Evolutionary conservation across 2,329 filamentous ascomycete species (phyloP), one percentile per base, ranked within the genome.

Genomic region (Phialophora chinensis): DNA sequence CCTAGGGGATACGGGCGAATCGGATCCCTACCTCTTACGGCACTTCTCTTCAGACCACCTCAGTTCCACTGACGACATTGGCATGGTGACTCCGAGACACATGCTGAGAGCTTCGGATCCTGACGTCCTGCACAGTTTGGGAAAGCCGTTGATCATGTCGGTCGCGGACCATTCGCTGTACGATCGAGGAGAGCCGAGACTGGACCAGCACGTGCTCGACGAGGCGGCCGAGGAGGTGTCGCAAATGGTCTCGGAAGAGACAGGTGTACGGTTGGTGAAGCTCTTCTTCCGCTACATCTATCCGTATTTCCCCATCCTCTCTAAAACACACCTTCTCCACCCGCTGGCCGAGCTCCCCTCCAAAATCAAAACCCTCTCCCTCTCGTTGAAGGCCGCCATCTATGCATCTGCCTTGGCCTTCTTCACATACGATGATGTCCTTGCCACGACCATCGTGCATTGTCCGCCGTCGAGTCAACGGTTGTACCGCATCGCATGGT

Each of bases 401-500:
- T 78, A 77, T 62, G 75, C 75, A 11, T 73, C 76, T 1, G 73
- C 76, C 2, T 67, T 77, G 7, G 74, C 76, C 1, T 78, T 78
- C 57, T 72, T 73, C 35, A 71, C 69, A 3, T 74, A 76, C 44
- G 76, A 78, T 35, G 72, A 75, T 14, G 63, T 47, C 17, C 49
- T 65, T 11, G 31, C 31, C 31, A 3, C 27, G 17, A 12, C 57
- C 14, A 58, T 65, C 29, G 55, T 60, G n/a, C 63, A 54, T 25
- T 56, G 42, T 11, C 64, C 64, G 6, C 64, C 64, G 14, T 66
- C 64, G 29, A 62, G 64, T 42, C 58, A 62, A 53, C 60, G 49
- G 29, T 29, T 66, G n/a, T 66, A 66, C 29, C 64, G 64, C 17
- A 62, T 66, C 20, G 47, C 44, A 23, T 66, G 64, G 64, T 52